Evolutionary conservation across 441 rosid species (phyloP), one percentile per base, ranked within the genome.

Genomic region (Jatropha multifida): DNA sequence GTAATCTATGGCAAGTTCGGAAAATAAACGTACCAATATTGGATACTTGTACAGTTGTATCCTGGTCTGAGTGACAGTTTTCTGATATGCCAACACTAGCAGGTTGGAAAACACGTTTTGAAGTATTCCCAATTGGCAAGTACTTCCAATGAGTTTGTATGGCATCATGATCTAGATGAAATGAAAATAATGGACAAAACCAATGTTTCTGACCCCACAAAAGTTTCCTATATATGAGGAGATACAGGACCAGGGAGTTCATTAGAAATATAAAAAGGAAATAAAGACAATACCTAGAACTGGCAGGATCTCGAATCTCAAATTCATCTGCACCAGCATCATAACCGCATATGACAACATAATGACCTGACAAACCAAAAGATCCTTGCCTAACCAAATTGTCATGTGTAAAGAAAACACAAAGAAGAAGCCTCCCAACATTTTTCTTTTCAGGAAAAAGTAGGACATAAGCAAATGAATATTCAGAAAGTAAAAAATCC

Each of bases 261-360:
- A 18, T n/a, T n/a, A 63, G 42, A 70, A 54, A 52, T 67, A 63
- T 18, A 65, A 23, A 49, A 75, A 40, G 68, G 32, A 46, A 60
- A 38, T 3, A 49, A 68, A 52, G 60, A 73, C 56, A 40, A 76
- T 89, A 94, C 99, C 91, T 84, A 75, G 94, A 84, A 91, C 92
- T 89, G 78, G 97, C 97, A 73, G 99, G 99, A 85, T 96, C 97
- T 84, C 97, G 91, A 75, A 96, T 96, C 87, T 94, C 97, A 72
- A 94, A 96, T 86, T 94, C 98, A 80, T 94, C 94, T 11, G 81
- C 79, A 48, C 61, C 78, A 59, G 92, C 83, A 77, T 94, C 97
- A 72, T 93, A 96, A 76, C 98, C 97, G 71, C 97, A 94, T 80
- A 92, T 90, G 81, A 96, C 84, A 20, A 94, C 83, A 77, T 96